phyloP scores from a whole-genome alignment of 2,329 filamentous ascomycete genomes.

The Rhexocercosporidium sp. region DNA sequence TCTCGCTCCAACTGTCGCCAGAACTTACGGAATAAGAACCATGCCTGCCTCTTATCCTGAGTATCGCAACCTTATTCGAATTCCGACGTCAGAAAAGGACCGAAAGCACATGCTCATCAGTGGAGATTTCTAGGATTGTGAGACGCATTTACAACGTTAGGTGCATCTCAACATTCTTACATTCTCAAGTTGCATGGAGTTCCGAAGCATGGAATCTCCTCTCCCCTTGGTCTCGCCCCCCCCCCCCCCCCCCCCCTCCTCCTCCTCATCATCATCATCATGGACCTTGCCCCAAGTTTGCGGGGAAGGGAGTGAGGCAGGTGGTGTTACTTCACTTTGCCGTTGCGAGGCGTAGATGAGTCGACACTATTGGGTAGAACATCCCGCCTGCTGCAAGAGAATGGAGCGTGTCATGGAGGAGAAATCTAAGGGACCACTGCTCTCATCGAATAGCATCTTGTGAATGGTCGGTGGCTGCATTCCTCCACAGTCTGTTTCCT shows the following conservation, averaged over 20 bases:
- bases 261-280: slow-evolving; percentile 7
- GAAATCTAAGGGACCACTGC: background rate
- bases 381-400: background rate
- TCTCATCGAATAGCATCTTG: background rate
- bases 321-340: slow-evolving; percentile 3
- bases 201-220: too few species aligned
- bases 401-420: slow-evolving; percentile 6
- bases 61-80: background rate
- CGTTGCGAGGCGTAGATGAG: background rate
- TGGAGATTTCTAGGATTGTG: background rate
- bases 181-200: too few species aligned
- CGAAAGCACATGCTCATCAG: slow-evolving; percentile 5
- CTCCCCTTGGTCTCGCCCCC: background rate
- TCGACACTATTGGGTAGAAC: background rate
- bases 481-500: background rate
- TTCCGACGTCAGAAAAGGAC: background rate
- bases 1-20: slow-evolving; percentile 7
- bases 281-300: background rate
- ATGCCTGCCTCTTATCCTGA: too few species aligned
- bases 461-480: background rate
- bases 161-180: background rate
- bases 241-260: too few species aligned
- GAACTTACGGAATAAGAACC: background rate
- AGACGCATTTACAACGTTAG: background rate
- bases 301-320: slow-evolving; percentile 1